Evolutionary conservation across 1,284 basidiomycete genomes (phyloP), one percentile per base, ranked within the genome.

Genomic region (Pholiota adiposa): DNA sequence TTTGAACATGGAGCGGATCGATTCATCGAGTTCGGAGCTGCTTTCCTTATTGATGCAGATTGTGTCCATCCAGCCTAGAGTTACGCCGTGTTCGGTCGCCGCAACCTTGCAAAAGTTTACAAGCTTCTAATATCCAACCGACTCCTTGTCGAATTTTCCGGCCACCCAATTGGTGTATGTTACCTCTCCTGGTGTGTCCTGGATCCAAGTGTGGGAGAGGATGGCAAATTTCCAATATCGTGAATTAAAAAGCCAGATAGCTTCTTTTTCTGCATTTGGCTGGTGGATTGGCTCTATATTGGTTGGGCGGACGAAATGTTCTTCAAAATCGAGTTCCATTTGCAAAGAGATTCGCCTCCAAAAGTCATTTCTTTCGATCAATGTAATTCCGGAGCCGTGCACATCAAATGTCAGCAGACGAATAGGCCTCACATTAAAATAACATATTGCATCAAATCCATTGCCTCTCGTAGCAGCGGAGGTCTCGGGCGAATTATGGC

Each of bases 1-100:
- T 9, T 40, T 51, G 27, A 19, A 58, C 56, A 58, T 58, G 4
- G 56, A 51, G 3, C 49, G 48, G 38, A 58, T 58, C 3, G 56
- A 50, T 46, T 58, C 56, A 16, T 58, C 56, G 16, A 57, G 49
- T 34, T 57, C 56, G 18, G 56, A 50, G 29, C 56, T 57, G 38
- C 56, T 57, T 8, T 33, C 36, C 18, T 58, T 58, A 38, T 58
- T 36, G 50, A 58, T 54, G 41, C 53, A 54, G n/a, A 54, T 21
- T 6, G 56, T 54, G 29, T 54, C 53, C 53, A 54, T 54, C 53
- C 53, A 54, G 2, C 41, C 53, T 0, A 54, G 18, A 33, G n/a
- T 46, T 1, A 54, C 19, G 4, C 18, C 7, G n/a, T 54, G 46
- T 4, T 54, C 41, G 14, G 19, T 44, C 41, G 53, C 53, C 3